Base-by-base conservation (phyloP, 257 asterid species). In the Lycium barbarum region DNA sequence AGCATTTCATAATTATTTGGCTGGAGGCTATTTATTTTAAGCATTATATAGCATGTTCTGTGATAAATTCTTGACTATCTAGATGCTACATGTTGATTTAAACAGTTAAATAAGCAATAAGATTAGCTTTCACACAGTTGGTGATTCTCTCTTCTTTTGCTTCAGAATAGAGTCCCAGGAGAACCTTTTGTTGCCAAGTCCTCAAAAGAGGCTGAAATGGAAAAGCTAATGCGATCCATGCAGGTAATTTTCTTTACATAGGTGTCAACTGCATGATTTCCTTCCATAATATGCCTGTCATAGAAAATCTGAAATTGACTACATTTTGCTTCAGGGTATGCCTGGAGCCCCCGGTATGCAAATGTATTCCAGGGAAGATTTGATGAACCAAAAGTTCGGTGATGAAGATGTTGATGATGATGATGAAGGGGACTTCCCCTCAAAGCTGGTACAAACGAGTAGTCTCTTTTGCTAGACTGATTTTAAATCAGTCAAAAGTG, bases 301-400 rank as follows among this genome's bases (percentile, higher is more conserved):
- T 22, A 67, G 40, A 53, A 53, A 51, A 74, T 66, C 54, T 57
- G 55, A 51, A 38, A 47, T n/a, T 38, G 47, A 82, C 62, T 35
- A 43, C 51, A 49, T 61, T 40, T 76, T 58, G 59, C 83, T 86
- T 63, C 90, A 95, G 99, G 97, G 94, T 81, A 92, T 94, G 92
- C 99, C 99, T 18, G 98, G 99, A 90, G 97, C 98, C 58, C 98
- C 99, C 1, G 89, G 93, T 78, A 95, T 95, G 99, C 92, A 95
- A 91, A 95, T 95, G 99, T 95, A 93, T 91, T 94, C 99, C 0
- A 89, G 96, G 85, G 99, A 95, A 85, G 99, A 95, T 81, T 90
- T 95, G 88, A 94, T 91, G 97, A 92, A 92, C 83, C 92, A 95
- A 84, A 94, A 91, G 13, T 90, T 93, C 54, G 99, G 98, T 54